phyloP scores from a whole-genome alignment of 2,329 filamentous ascomycete species.

The Cladosporium cucumerinum region DNA sequence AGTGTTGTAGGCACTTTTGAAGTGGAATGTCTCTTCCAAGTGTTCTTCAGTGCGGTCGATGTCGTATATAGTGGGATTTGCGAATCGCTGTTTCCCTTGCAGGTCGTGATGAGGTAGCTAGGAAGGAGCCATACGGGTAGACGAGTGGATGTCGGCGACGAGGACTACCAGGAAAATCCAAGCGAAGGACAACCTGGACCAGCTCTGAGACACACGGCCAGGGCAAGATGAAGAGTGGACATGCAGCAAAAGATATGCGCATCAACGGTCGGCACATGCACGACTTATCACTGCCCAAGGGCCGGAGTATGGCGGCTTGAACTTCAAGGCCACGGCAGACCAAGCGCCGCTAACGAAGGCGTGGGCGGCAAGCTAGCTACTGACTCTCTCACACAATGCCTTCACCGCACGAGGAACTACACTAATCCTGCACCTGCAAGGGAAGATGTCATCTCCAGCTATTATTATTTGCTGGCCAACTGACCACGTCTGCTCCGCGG shows the following conservation, averaged over 20 bases:
- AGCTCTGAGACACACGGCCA: background rate
- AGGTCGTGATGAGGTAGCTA: background rate
- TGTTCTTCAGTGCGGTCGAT: background rate
- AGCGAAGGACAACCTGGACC: background rate
- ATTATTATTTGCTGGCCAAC: background rate
- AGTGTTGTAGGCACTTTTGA: background rate
- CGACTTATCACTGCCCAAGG: conserved; percentile 1
- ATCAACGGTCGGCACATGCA: background rate
- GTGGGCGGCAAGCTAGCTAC: background rate
- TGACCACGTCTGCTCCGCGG: background rate
- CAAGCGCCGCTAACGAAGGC: background rate
- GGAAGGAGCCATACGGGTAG: background rate
- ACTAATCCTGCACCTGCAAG: background rate
- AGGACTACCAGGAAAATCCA: background rate
- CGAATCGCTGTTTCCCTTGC: conserved; percentile 4
- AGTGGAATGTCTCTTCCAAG: background rate
- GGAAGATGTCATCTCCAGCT: background rate
- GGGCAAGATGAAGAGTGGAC: background rate
- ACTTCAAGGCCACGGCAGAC: background rate
- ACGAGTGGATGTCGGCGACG: background rate
- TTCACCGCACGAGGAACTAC: background rate
- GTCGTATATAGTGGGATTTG: background rate
- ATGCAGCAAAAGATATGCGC: background rate
- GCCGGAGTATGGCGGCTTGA: background rate
- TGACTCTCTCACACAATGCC: background rate